phyloP scores from a whole-genome alignment of 2,329 filamentous ascomycete species.

The Sclerotinia glacialis region DNA sequence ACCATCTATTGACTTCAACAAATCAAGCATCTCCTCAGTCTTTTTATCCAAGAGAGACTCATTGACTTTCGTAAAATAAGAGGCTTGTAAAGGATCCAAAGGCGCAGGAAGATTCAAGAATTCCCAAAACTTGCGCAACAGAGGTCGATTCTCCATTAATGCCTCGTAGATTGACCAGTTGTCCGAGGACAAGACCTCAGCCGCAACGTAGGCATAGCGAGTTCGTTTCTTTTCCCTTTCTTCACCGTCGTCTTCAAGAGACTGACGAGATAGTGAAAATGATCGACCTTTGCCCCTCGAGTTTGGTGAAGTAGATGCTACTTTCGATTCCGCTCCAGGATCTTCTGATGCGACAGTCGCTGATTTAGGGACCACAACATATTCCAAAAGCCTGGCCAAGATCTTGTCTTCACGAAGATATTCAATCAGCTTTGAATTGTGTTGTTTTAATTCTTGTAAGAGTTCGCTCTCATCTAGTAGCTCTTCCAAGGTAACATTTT shows the following conservation, averaged over 20 bases:
- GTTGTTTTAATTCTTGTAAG: slow-evolving; percentile 96
- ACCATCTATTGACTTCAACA: slow-evolving; percentile 79
- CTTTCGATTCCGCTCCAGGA: slow-evolving; percentile 52
- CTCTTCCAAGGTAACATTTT: slow-evolving; percentile 91
- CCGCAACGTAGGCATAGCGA: slow-evolving; percentile 90
- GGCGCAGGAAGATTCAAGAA: slow-evolving; percentile 83
- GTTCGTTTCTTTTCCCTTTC: slow-evolving; percentile 87
- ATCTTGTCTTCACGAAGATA: slow-evolving; percentile 86
- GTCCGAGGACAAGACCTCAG: slow-evolving; percentile 90
- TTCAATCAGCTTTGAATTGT: slow-evolving; percentile 96
- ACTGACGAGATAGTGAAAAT: slow-evolving; percentile 51
- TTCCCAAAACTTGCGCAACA: slow-evolving; percentile 83
- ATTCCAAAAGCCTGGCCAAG: slow-evolving; percentile 81
- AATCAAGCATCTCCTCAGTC: slow-evolving; percentile 91
- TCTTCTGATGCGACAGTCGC: slow-evolving; percentile 54
- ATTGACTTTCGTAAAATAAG: slow-evolving; percentile 98
- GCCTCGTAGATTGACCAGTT: slow-evolving; percentile 96
- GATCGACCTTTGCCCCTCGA: slow-evolving; percentile 49
- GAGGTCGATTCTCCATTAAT: slow-evolving; percentile 76
- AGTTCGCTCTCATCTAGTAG: slow-evolving; percentile 93
- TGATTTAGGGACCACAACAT: slow-evolving; percentile 79
- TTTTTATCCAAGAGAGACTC: slow-evolving; percentile 97
- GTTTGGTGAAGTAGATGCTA: slow-evolving; percentile 51
- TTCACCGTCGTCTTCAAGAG: slow-evolving; percentile 56
- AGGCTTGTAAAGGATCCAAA: slow-evolving; percentile 87